Conservation (phyloP, 345 rosid genomes). For the Eucalyptus paniculata region DNA sequence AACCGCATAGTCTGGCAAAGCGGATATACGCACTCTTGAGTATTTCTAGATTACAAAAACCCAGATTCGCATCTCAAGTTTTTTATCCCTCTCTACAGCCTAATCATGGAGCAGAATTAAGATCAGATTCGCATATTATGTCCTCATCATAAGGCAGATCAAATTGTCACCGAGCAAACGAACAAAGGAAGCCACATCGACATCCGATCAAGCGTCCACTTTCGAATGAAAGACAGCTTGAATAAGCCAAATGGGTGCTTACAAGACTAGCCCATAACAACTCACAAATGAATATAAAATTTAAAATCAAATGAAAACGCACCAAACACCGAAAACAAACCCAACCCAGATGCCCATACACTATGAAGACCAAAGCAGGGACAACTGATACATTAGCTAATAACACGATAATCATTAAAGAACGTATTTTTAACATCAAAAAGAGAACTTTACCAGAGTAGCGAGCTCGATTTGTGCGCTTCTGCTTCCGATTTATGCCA, state of each 20-base stretch:
- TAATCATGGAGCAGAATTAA: not conserved
- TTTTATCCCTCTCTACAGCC: not conserved
- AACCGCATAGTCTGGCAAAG: not conserved
- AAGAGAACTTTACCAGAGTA: not conserved
- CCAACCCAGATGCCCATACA: not conserved
- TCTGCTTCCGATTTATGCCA: not conserved
- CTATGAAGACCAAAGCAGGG: not conserved
- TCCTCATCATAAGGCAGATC: not conserved
- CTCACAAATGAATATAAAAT: not conserved
- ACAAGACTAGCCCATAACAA: not conserved
- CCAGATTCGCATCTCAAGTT: not conserved
- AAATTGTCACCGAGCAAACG: not conserved
- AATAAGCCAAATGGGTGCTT: not conserved
- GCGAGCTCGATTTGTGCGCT: not conserved
- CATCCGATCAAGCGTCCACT: not conserved
- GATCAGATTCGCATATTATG: not conserved
- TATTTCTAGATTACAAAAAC: not conserved
- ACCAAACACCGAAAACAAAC: not conserved
- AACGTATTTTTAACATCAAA: not conserved
- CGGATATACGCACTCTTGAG: not conserved
- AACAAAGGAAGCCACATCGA: not conserved
- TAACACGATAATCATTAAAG: not conserved
- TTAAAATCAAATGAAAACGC: not conserved
- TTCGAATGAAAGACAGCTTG: not conserved
- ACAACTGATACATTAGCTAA: not conserved